Evolutionary conservation across 352 stramenopile genomes (phyloP).

Genomic region (Thalassiosira gravida): DNA sequence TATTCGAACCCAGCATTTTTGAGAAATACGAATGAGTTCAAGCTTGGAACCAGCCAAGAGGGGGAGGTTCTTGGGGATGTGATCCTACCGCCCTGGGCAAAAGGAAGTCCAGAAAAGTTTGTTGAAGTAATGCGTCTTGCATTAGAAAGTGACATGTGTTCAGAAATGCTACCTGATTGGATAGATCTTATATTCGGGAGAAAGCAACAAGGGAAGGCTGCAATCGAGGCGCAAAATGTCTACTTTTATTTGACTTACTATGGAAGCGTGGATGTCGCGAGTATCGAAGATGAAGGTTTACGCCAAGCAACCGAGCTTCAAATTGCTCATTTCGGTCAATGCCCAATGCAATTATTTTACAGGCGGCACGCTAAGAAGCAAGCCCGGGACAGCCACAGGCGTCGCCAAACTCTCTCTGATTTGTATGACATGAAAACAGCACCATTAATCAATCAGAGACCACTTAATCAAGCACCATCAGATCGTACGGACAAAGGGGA

Average conservation of each 20-base stretch:
- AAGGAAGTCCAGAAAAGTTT: slow-evolving; percentile 92
- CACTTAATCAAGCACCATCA: slow-evolving; percentile 27
- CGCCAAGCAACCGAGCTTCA: slow-evolving; percentile 91
- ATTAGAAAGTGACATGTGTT: slow-evolving; percentile 94
- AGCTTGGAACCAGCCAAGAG: slow-evolving; percentile 92
- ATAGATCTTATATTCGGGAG: slow-evolving; percentile 96
- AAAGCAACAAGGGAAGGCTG: slow-evolving; percentile 93
- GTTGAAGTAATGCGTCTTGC: slow-evolving; percentile 93
- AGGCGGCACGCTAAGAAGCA: slow-evolving; percentile 54
- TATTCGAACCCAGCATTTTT: slow-evolving; percentile 95
- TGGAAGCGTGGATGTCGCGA: slow-evolving; percentile 86
- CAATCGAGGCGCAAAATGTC: slow-evolving; percentile 93
- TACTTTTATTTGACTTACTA: slow-evolving; percentile 98
- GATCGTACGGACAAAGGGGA: neutral
- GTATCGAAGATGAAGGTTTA: slow-evolving; percentile 88
- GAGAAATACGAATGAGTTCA: slow-evolving; percentile 93
- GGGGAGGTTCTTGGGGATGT: slow-evolving; percentile 90
- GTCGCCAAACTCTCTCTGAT: slow-evolving; percentile 61
- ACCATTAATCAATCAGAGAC: slow-evolving; percentile 7
- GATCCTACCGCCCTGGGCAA: slow-evolving; percentile 92
- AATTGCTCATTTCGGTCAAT: slow-evolving; percentile 98
- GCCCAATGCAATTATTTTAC: slow-evolving; percentile 86
- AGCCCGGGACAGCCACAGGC: slow-evolving; percentile 25
- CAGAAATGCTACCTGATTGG: slow-evolving; percentile 95
- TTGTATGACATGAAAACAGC: slow-evolving; percentile 56